Evolutionary conservation across 768 basidiomycete genomes (phyloP).

Genomic region (Amanita jacksonii): DNA sequence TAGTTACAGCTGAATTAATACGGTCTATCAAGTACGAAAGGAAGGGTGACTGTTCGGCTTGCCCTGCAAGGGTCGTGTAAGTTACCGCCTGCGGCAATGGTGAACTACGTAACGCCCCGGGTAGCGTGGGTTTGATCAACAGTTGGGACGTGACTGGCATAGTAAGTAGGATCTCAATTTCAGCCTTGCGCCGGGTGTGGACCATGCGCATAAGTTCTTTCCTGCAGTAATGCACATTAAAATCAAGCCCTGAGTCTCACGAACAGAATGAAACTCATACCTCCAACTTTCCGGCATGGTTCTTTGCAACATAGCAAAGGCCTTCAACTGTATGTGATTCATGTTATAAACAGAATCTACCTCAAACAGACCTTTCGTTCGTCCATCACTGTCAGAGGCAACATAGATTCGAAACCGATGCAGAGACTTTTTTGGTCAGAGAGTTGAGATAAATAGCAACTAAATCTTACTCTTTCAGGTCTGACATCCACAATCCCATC

Average conservation of each 20-base stretch:
- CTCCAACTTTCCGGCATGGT: constrained; percentile 57
- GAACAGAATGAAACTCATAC: constrained; percentile 24
- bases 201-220: constrained; percentile 77
- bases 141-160: background rate
- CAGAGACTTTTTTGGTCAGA: constrained; percentile 55
- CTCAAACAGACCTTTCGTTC: constrained; percentile 52
- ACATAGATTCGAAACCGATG: constrained; percentile 47
- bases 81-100: background rate
- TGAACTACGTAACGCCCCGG: background rate
- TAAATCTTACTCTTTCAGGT: constrained; percentile 48
- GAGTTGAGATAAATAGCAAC: background rate
- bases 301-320: constrained; percentile 49
- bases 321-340: constrained; percentile 28
- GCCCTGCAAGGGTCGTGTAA: background rate
- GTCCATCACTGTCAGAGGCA: constrained; percentile 64
- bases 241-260: background rate
- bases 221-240: constrained; percentile 28
- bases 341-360: background rate
- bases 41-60: background rate
- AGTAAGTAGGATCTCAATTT: constrained; percentile 63
- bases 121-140: background rate
- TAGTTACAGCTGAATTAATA: background rate
- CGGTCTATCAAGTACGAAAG: background rate
- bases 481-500: constrained; percentile 69
- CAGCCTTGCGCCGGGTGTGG: constrained; percentile 79